A percentile compares a stretch with the other conserved stretches of the same genome.
These are phyloP conservation scores for Lasiodiplodia sp. DNA, from an alignment of 2,329 filamentous ascomycete species.

Conservation along the genomic window DNA sequence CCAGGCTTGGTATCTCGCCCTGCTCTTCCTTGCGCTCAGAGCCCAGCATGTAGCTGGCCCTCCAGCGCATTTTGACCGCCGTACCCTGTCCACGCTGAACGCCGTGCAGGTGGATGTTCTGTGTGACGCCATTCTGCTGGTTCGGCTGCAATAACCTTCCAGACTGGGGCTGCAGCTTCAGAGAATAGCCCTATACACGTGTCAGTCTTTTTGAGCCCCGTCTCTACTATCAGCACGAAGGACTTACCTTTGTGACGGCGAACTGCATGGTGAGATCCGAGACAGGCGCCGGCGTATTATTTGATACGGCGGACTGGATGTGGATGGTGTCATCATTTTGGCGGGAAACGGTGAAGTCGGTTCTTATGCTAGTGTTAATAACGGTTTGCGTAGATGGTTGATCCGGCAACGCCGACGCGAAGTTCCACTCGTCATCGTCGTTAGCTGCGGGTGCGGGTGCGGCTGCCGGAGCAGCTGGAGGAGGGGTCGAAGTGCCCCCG, in stretches of 20 bases:
- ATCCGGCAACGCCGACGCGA: slow-evolving; percentile 83
- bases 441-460: slow-evolving; percentile 62
- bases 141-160: slow-evolving; percentile 75
- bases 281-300: slow-evolving; percentile 74
- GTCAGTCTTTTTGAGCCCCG: not conserved
- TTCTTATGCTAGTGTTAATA: slow-evolving; percentile 72
- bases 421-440: slow-evolving; percentile 96
- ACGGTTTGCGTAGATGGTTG: slow-evolving; percentile 70
- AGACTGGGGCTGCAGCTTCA: slow-evolving; percentile 85
- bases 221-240: not conserved
- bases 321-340: slow-evolving; percentile 65
- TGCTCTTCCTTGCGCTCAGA: slow-evolving; percentile 74
- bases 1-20: slow-evolving; percentile 82
- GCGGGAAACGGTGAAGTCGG: slow-evolving; percentile 76
- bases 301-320: slow-evolving; percentile 83
- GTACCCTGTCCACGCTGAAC: slow-evolving; percentile 76
- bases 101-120: slow-evolving; percentile 79
- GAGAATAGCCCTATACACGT: slow-evolving; percentile 72
- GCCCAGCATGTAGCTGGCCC: slow-evolving; percentile 76
- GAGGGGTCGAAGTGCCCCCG: slow-evolving; percentile 35
- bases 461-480: slow-evolving; percentile 13
- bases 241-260: slow-evolving; percentile 84
- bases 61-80: slow-evolving; percentile 89
- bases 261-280: slow-evolving; percentile 87
- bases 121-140: slow-evolving; percentile 79